Evolutionary conservation across 176 grass and related monocot species (phyloP).

Genomic region (Poa annua): DNA sequence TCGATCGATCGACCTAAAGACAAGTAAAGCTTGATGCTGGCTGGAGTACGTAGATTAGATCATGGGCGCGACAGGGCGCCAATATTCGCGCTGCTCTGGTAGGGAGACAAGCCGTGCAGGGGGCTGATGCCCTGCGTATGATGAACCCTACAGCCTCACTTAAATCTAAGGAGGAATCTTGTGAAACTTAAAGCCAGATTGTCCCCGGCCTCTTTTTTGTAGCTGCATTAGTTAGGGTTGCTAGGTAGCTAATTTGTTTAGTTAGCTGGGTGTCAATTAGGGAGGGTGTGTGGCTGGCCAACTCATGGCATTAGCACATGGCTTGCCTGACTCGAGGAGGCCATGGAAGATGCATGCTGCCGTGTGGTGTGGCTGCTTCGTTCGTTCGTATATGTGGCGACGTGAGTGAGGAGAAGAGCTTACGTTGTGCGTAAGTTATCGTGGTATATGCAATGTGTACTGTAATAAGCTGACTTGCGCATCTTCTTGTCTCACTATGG

Average conservation of each 20-base stretch:
- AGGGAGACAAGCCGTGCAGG: constrained; percentile 58
- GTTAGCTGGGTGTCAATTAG: constrained; percentile 8
- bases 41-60: not conserved
- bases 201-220: constrained; percentile 9
- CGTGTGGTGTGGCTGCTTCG: too few relatives aligned
- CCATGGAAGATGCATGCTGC: not conserved
- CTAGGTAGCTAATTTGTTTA: not conserved
- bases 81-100: constrained; percentile 70
- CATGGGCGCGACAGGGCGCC: constrained; percentile 42
- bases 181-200: constrained; percentile 53
- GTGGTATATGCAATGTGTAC: too few relatives aligned
- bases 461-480: too few relatives aligned
- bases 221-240: constrained; percentile 33
- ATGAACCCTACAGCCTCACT: constrained; percentile 52
- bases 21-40: constrained; percentile 23
- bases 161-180: constrained; percentile 54
- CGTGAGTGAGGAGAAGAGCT: too few relatives aligned
- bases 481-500: too few relatives aligned
- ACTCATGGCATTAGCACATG: constrained; percentile 51
- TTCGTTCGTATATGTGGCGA: too few relatives aligned
- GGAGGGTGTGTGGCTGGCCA: constrained; percentile 33
- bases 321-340: constrained; percentile 24
- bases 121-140: constrained; percentile 38
- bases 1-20: constrained; percentile 11
- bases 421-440: too few relatives aligned